Evolutionary conservation across 768 basidiomycete genomes (phyloP).

Genomic region (Suillus subluteus): DNA sequence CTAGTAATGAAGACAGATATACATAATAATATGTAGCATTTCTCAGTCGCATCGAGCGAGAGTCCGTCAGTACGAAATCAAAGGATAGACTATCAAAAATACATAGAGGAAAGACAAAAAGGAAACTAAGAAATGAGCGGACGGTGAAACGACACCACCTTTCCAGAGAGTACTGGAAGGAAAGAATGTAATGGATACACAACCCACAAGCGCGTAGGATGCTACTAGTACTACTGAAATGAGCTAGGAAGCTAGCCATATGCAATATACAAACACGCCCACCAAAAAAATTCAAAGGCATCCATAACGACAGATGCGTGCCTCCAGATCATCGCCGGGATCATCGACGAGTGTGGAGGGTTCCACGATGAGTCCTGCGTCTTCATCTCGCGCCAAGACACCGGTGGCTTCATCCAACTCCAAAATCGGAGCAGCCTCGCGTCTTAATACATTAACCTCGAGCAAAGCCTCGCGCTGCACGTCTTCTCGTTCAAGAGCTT

Average conservation of each 20-base stretch:
- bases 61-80: background rate
- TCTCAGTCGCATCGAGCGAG: conserved; percentile 6
- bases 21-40: background rate
- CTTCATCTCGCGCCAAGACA: background rate
- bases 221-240: background rate
- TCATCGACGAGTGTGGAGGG: background rate
- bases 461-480: conserved; percentile 13
- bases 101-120: background rate
- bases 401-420: conserved; percentile 3
- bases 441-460: conserved; percentile 1
- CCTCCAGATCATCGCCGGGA: conserved; percentile 13
- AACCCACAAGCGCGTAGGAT: background rate
- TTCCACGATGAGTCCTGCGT: background rate
- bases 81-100: background rate
- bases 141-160: background rate
- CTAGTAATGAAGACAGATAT: background rate
- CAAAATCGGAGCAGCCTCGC: conserved; percentile 9
- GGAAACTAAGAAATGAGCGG: background rate
- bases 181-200: background rate
- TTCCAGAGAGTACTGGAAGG: background rate
- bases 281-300: conserved; percentile 14
- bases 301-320: conserved; percentile 18
- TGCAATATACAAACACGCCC: background rate
- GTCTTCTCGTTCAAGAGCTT: background rate
- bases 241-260: background rate